These are phyloP conservation scores for Castanopsis chinensis DNA, from an alignment of 306 rosid species.

Conservation along the genomic window DNA sequence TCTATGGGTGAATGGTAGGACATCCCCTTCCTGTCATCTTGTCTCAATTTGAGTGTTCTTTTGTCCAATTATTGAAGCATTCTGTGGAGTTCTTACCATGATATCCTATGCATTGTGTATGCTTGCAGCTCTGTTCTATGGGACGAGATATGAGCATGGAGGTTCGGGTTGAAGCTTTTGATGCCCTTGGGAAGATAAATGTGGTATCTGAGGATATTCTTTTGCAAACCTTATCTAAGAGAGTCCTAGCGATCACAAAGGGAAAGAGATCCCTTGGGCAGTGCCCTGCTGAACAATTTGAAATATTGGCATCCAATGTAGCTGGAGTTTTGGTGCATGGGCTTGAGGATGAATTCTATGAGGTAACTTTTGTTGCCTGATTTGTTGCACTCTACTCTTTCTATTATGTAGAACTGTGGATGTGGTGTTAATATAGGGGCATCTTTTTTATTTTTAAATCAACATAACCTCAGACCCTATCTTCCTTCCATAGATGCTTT, in stretches of 20 bases:
- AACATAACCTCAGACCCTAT: neutral
- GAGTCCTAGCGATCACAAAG: conserved; percentile 47
- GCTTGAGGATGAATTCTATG: conserved; percentile 88
- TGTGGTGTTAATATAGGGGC: neutral
- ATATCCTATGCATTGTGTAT: conserved; percentile 24
- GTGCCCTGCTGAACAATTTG: conserved; percentile 45
- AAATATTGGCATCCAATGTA: conserved; percentile 39
- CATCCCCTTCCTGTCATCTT: conserved; percentile 19
- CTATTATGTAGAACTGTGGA: neutral
- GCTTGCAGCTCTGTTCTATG: conserved; percentile 73
- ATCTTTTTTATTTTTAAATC: neutral
- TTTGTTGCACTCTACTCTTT: neutral
- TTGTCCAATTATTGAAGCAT: conserved; percentile 22
- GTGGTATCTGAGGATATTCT: conserved; percentile 74
- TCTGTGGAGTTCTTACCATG: conserved; percentile 12
- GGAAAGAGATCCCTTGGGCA: conserved; percentile 39
- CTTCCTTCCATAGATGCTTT: neutral
- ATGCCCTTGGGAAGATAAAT: conserved; percentile 53
- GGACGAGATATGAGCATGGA: conserved; percentile 86
- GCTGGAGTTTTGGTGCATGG: conserved; percentile 93
- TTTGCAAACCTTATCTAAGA: conserved; percentile 77
- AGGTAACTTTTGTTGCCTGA: conserved; percentile 45
- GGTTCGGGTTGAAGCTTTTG: conserved; percentile 74
- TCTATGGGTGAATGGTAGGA: conserved; percentile 30
- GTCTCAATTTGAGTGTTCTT: conserved; percentile 10